phyloP scores from a whole-genome alignment of 31 red algal genomes.

The Bonnemaisonia californica region DNA sequence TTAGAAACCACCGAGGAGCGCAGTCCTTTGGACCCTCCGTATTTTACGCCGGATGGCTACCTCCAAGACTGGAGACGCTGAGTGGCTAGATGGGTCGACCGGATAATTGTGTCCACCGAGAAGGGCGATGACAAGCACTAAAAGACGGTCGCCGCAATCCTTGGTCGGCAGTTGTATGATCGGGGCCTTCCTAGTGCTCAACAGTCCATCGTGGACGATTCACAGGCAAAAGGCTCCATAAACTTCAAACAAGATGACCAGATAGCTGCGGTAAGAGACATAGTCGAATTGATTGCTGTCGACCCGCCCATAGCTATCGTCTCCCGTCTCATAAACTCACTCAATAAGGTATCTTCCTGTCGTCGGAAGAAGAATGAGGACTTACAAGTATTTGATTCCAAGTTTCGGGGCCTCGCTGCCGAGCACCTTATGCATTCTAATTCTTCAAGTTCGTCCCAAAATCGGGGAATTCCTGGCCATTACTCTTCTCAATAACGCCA shows the following conservation, averaged over 20 bases:
- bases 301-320: background rate
- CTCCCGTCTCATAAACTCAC: background rate
- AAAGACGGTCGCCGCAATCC: background rate
- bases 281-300: background rate
- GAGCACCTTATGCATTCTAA: background rate
- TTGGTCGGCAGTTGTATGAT: background rate
- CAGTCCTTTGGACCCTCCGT: no score
- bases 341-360: constrained; percentile 10
- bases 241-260: constrained; percentile 9
- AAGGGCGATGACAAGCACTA: background rate
- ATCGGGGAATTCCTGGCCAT: constrained; percentile 16
- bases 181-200: background rate
- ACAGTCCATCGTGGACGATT: background rate
- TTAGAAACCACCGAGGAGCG: no score
- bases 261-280: background rate
- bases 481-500: constrained; percentile 14
- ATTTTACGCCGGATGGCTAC: no score
- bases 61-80: no score
- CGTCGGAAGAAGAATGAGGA: background rate
- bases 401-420: background rate
- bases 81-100: no score
- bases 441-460: background rate
- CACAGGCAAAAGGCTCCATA: background rate
- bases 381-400: background rate
- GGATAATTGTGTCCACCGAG: no score